phyloP scores from a whole-genome alignment of 176 grass and related monocot genomes.

The Canna indica region DNA sequence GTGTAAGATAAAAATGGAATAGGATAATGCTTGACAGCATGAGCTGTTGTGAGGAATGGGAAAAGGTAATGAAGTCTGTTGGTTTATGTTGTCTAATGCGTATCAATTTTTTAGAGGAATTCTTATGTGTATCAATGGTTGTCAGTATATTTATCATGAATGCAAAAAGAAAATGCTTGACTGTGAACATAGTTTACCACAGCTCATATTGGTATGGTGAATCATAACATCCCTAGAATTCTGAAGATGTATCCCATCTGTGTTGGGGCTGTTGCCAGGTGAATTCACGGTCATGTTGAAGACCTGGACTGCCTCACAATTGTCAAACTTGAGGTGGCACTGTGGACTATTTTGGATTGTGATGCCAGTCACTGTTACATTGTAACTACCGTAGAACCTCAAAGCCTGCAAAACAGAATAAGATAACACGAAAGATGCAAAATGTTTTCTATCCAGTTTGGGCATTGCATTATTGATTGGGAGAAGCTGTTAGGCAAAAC shows the following conservation, averaged over 20 bases:
- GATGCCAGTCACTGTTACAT: slow-evolving; percentile 78
- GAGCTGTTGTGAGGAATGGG: no score
- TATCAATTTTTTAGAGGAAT: no score
- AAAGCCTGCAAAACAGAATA: slow-evolving; percentile 58
- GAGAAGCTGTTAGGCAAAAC: neutral
- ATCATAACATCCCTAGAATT: slow-evolving; percentile 96
- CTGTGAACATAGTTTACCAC: slow-evolving; percentile 32
- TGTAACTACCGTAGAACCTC: slow-evolving; percentile 90
- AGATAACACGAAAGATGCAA: slow-evolving; percentile 12
- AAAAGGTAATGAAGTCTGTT: neutral
- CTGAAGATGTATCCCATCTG: slow-evolving; percentile 95
- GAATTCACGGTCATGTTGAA: slow-evolving; percentile 81
- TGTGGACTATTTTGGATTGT: slow-evolving; percentile 92
- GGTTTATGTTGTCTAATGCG: neutral
- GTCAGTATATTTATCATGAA: neutral
- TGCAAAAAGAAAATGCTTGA: neutral
- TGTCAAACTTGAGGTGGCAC: slow-evolving; percentile 96
- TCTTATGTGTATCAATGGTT: neutral
- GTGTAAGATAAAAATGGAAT: no score
- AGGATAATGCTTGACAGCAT: no score
- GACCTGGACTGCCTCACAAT: slow-evolving; percentile 73
- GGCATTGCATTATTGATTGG: neutral
- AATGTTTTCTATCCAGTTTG: slow-evolving; percentile 8
- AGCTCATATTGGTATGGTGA: slow-evolving; percentile 75
- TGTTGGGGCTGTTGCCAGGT: slow-evolving; percentile 72